Evolutionary conservation across 1,284 basidiomycete genomes (phyloP).

Genomic region (Mycena sp.): DNA sequence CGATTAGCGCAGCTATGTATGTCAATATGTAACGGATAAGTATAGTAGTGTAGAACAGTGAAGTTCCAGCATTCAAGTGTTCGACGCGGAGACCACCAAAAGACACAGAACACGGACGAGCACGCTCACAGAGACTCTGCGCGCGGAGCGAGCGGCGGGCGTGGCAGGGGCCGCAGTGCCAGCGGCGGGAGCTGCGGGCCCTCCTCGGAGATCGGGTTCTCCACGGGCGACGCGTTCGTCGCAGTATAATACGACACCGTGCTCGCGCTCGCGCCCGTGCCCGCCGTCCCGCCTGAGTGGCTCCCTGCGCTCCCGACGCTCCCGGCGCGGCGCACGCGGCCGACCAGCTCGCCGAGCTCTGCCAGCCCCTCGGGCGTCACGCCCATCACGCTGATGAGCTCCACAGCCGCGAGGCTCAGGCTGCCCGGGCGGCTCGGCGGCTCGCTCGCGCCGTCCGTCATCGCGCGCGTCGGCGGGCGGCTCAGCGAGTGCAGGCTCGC

Average conservation of each 20-base stretch:
- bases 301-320: conserved; percentile 10
- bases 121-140: conserved; percentile 9
- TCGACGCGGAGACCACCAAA: no score
- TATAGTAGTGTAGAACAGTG: no score
- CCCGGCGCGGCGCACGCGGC: not conserved
- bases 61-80: no score
- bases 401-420: conserved; percentile 16
- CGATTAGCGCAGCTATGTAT: no score
- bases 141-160: not conserved
- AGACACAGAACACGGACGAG: not conserved
- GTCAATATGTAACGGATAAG: no score
- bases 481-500: not conserved
- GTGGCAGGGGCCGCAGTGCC: conserved; percentile 4
- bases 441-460: conserved; percentile 14
- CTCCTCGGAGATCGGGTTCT: conserved; percentile 9
- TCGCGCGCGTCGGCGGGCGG: conserved; percentile 2
- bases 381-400: conserved; percentile 16
- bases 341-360: not conserved
- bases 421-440: conserved; percentile 34
- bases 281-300: not conserved
- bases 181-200: not conserved
- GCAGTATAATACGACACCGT: conserved; percentile 9
- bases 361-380: not conserved
- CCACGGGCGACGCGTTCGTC: not conserved
- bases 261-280: not conserved